Evolutionary conservation across 1,284 basidiomycete species (phyloP), one percentile per base, ranked within the genome.

Genomic region (Boletus hoseneyae): DNA sequence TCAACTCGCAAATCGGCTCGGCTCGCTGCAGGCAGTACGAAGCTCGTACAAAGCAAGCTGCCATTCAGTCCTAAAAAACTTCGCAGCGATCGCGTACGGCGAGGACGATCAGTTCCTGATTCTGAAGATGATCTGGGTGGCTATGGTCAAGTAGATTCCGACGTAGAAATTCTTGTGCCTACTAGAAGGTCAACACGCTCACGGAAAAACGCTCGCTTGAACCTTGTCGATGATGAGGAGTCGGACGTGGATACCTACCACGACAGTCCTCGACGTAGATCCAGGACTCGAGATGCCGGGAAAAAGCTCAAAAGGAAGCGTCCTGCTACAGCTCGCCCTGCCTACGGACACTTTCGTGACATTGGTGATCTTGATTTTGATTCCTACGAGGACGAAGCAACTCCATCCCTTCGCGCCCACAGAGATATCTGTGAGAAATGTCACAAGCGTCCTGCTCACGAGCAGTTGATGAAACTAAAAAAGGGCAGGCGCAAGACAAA

Each of bases 401-500:
- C 72, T 2, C 75, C 69, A 10, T 58, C 74, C n/a, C 70, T 89
- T 45, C 69, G 79, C 19, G 70, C 69, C 9, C 88, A 91, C 66
- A 76, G 87, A 45, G 57, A 67, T 33, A 65, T 76, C 2, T 91
- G 88, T 61, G 87, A 90, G 63, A 90, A 82, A 60, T 91, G 88
- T 56, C 77, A 80, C 47, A 66, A 71, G 29, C 58, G 54, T 32
- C 85, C 87, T 5, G 75, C 85, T 12, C 82, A 90, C 58, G 54
- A 73, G 29, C 69, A 78, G 23, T 60, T 87, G 32, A 60, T 66
- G 56, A 72, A 69, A 58, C 67, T 70, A 34, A 77, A 71, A 57
- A 76, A 69, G 61, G 68, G 64, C 16, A 48, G 66, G 49, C 75
- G 73, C 50, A 74, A 66, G 38, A 63, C 63, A 15, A 69, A 66